Conservation (phyloP, 345 rosid genomes). For the Laguncularia racemosa region DNA sequence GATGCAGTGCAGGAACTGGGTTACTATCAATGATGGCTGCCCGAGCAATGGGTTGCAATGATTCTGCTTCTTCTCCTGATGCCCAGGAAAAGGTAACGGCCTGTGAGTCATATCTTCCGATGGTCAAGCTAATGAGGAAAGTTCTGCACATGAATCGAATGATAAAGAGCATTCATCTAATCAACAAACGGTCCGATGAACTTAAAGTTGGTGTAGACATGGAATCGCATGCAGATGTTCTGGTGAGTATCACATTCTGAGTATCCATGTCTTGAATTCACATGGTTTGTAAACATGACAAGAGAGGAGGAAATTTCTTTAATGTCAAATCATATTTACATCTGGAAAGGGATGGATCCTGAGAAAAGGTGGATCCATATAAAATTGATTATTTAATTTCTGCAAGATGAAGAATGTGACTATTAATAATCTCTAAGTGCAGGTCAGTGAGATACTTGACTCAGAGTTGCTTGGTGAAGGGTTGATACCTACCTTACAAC, state of each 20-base stretch:
- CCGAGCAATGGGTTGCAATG: constrained; percentile 39
- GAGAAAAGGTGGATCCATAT: too few species aligned
- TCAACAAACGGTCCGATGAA: constrained; percentile 84
- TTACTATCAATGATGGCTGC: constrained; percentile 95
- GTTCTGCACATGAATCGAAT: constrained; percentile 61
- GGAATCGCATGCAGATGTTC: constrained; percentile 63
- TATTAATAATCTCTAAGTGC: too few species aligned
- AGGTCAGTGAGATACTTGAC: constrained; percentile 96
- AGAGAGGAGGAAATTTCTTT: too few species aligned
- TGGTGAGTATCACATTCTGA: constrained; percentile 39
- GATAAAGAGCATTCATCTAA: constrained; percentile 41
- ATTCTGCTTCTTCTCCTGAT: constrained; percentile 4
- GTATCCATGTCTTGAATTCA: too few species aligned
- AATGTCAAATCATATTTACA: too few species aligned
- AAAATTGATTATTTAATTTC: too few species aligned
- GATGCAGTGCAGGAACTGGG: constrained; percentile 89
- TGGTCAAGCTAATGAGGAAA: constrained; percentile 88
- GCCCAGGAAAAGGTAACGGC: constrained; percentile 55
- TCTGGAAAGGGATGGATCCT: too few species aligned
- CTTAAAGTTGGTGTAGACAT: constrained; percentile 56
- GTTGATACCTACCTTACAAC: constrained; percentile 81
- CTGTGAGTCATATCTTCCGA: constrained; percentile 88
- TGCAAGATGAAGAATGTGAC: too few species aligned
- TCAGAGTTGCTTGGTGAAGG: constrained; percentile 96
- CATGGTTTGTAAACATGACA: too few species aligned